These are phyloP conservation scores for Podaxis sp. DNA, from an alignment of 768 basidiomycete species.

Conservation along the genomic window DNA sequence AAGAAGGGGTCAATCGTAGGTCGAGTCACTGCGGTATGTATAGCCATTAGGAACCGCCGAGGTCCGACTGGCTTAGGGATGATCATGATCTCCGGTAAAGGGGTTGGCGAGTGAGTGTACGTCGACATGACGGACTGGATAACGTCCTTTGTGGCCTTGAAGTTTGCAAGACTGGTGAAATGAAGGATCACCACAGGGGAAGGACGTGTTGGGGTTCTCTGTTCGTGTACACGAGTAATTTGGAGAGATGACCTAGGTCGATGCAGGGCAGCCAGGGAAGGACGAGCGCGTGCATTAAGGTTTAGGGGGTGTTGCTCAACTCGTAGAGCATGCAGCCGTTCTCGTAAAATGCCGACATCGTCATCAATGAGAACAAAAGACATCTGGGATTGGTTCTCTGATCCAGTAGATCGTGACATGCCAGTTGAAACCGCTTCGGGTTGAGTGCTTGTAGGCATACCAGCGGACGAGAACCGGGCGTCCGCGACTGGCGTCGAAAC, in stretches of 20 bases:
- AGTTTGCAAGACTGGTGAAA: slow-evolving; percentile 89
- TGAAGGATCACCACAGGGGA: slow-evolving; percentile 67
- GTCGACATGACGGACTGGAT: slow-evolving; percentile 66
- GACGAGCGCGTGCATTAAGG: slow-evolving; percentile 46
- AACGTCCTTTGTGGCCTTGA: slow-evolving; percentile 83
- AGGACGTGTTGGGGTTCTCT: slow-evolving; percentile 23
- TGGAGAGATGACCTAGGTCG: slow-evolving; percentile 82
- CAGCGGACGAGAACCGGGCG: slow-evolving; percentile 9
- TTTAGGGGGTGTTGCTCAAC: slow-evolving; percentile 44
- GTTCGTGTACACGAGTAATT: slow-evolving; percentile 57
- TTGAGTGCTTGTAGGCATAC: background rate
- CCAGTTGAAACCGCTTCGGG: slow-evolving; percentile 22
- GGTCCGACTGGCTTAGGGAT: slow-evolving; percentile 98
- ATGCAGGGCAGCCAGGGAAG: slow-evolving; percentile 65
- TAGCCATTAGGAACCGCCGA: slow-evolving; percentile 85
- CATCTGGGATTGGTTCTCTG: slow-evolving; percentile 17
- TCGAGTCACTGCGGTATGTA: slow-evolving; percentile 86
- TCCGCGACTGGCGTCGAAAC: slow-evolving; percentile 1
- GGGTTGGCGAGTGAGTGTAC: slow-evolving; percentile 41
- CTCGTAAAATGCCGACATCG: slow-evolving; percentile 77
- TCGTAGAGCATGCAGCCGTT: slow-evolving; percentile 68
- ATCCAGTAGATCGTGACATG: slow-evolving; percentile 21
- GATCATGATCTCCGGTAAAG: slow-evolving; percentile 89
- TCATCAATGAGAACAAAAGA: slow-evolving; percentile 93
- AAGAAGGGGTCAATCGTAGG: slow-evolving; percentile 92